Base-by-base conservation (phyloP, 805 yeast species). In the Saturnispora bothae region DNA sequence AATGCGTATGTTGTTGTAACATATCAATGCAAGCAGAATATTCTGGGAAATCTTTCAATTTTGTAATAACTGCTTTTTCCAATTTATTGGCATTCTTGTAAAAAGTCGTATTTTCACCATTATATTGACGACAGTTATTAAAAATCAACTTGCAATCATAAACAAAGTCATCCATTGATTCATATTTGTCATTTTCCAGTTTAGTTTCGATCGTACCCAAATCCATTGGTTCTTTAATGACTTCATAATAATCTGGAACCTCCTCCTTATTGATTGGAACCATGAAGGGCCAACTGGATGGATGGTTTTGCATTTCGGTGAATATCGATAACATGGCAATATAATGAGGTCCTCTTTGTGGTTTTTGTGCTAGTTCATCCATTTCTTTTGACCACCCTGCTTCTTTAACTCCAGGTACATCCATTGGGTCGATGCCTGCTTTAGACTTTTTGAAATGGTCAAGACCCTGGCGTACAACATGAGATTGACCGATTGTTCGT, bases 301-400 rank as follows among this genome's bases (percentile, higher is more conserved):
- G 94, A 59, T 92, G 95, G 54, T 83, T 85, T 53, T 84, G 92
- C 64, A 92, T 58, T 53, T 92, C 99, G 5, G 85, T 76, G 30
- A 92, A 67, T 14, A 92, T 60, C 40, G 85, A 85, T 49, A 83
- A 84, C 94, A 92, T 88, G 44, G 82, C 81, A 32, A 92, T 92
- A 62, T 83, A 83, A 62, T 92, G 96, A 8, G 96, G 95, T 2
- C 94, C 84, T 40, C 96, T 67, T 56, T 86, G 85, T 2, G 98
- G 97, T 53, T 85, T 74, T 52, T 94, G 89, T 0, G 97, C 97
- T 42, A 92, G 64, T 49, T 85, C 89, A 57, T 92, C 99, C 95
- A 92, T 88, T 57, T 89, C 98, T 27, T 89, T 92, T 23, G 94
- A 83, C 98, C 98, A 92, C 0, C 98, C 98, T 4, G 94, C 83